These are phyloP conservation scores for Stagonosporopsis tanaceti DNA, from an alignment of 2,329 filamentous ascomycete species.

Conservation along the genomic window DNA sequence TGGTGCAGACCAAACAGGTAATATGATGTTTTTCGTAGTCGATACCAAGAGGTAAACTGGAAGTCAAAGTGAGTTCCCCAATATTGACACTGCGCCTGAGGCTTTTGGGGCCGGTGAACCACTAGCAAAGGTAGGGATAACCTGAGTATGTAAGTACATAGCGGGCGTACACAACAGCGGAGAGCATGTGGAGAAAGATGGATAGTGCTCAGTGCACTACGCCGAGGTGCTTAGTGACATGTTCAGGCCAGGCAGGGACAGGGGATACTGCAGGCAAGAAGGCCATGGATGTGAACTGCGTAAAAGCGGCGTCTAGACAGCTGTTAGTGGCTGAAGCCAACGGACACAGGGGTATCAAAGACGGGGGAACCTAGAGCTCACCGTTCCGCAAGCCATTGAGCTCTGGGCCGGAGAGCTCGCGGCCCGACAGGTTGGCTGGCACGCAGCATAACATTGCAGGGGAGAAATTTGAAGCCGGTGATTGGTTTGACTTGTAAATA, in stretches of 20 bases:
- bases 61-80: constrained; percentile 17
- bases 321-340: constrained; percentile 36
- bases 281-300: constrained; percentile 33
- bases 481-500: constrained; percentile 40
- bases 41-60: constrained; percentile 11
- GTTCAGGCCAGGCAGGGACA: constrained; percentile 38
- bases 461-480: constrained; percentile 23
- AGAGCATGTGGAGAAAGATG: constrained; percentile 49
- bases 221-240: constrained; percentile 34
- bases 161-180: constrained; percentile 40
- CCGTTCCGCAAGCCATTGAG: constrained; percentile 36
- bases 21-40: constrained; percentile 37
- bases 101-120: constrained; percentile 37
- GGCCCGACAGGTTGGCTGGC: constrained; percentile 42
- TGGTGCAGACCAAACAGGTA: constrained; percentile 4
- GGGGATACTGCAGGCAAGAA: constrained; percentile 35
- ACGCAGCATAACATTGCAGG: constrained; percentile 45
- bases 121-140: constrained; percentile 44
- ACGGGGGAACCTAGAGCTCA: constrained; percentile 33
- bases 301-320: constrained; percentile 25
- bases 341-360: constrained; percentile 29
- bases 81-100: constrained; percentile 24
- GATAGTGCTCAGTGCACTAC: constrained; percentile 45
- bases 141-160: constrained; percentile 43
- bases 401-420: constrained; percentile 29